These are phyloP conservation scores for Elsinoe necatrix DNA, from an alignment of 2,329 filamentous ascomycete species.

Conservation along the genomic window DNA sequence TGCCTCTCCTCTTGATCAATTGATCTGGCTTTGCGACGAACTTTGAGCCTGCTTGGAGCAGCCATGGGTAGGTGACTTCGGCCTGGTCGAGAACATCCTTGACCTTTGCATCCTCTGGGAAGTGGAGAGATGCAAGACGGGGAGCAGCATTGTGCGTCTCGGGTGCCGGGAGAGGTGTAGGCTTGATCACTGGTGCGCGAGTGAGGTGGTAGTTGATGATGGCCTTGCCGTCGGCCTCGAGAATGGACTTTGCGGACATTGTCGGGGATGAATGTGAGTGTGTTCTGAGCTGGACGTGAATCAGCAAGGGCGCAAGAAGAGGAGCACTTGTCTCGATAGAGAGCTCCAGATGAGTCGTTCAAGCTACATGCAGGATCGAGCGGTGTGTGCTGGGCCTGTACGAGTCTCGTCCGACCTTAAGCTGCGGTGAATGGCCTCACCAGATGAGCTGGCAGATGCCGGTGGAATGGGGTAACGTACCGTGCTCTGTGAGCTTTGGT, in stretches of 20 bases:
- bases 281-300: conserved; percentile 6
- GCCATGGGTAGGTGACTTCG: conserved; percentile 94
- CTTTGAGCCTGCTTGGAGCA: conserved; percentile 71
- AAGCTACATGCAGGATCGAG: background rate
- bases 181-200: conserved; percentile 93
- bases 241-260: conserved; percentile 95
- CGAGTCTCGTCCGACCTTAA: background rate
- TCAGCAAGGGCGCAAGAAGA: conserved; percentile 3
- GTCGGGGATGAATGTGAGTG: conserved; percentile 25
- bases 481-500: background rate
- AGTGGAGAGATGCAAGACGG: conserved; percentile 85
- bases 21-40: conserved; percentile 99
- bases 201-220: conserved; percentile 99
- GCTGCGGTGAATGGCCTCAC: conserved; percentile 11
- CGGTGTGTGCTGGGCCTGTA: background rate
- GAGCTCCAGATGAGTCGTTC: background rate
- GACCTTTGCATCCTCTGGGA: conserved; percentile 78
- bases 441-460: background rate
- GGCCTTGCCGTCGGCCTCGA: conserved; percentile 99
- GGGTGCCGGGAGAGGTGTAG: conserved; percentile 76
- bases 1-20: conserved; percentile 98
- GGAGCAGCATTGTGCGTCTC: conserved; percentile 86
- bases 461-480: background rate
- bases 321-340: conserved; percentile 7
- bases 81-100: conserved; percentile 85